These are phyloP conservation scores for Diaporthe destruens DNA, from an alignment of 2,329 filamentous ascomycete species.

Conservation along the genomic window DNA sequence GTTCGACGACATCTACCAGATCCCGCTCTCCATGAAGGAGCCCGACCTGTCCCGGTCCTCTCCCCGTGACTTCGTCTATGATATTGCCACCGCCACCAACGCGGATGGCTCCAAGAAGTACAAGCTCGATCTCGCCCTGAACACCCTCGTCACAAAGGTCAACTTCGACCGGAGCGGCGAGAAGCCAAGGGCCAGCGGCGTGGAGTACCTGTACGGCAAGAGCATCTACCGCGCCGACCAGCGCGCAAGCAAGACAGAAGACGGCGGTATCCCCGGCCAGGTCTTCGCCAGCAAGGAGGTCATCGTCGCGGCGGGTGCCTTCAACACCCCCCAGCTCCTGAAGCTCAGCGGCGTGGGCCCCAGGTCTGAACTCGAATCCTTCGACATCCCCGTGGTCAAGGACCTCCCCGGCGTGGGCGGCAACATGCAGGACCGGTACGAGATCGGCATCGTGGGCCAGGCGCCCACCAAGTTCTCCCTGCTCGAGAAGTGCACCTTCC, in stretches of 20 bases:
- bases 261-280: background rate
- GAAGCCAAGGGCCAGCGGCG: slow-evolving; percentile 42
- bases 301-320: slow-evolving; percentile 63
- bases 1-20: slow-evolving; percentile 65
- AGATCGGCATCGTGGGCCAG: slow-evolving; percentile 44
- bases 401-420: slow-evolving; percentile 64
- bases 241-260: slow-evolving; percentile 6
- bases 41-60: slow-evolving; percentile 60
- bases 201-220: slow-evolving; percentile 44
- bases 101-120: slow-evolving; percentile 45
- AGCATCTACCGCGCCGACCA: slow-evolving; percentile 45
- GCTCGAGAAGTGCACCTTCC: slow-evolving; percentile 44
- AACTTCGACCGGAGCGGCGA: slow-evolving; percentile 41
- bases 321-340: slow-evolving; percentile 65
- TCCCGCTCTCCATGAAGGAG: slow-evolving; percentile 66
- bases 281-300: slow-evolving; percentile 53
- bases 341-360: slow-evolving; percentile 65
- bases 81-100: slow-evolving; percentile 55
- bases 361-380: slow-evolving; percentile 54
- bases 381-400: slow-evolving; percentile 59
- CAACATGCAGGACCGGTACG: slow-evolving; percentile 61
- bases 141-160: slow-evolving; percentile 45
- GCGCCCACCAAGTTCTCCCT: slow-evolving; percentile 25
- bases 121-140: slow-evolving; percentile 57
- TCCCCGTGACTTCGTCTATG: slow-evolving; percentile 67